These are phyloP conservation scores for Oryza glaberrima DNA, from an alignment of 176 grass and related monocot genomes.

Conservation along the genomic window DNA sequence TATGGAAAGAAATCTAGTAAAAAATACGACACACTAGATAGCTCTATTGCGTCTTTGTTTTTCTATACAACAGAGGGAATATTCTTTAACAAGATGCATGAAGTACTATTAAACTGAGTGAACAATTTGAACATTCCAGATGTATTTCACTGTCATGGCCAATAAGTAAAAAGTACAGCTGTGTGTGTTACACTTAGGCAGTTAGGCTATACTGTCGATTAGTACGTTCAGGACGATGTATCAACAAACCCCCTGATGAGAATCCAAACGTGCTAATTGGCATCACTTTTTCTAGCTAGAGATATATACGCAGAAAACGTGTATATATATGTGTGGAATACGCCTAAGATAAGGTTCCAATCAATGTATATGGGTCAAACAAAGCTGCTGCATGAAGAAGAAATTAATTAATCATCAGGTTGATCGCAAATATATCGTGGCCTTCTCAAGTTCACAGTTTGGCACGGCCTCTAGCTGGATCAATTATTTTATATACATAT, in stretches of 20 bases:
- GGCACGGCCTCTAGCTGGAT: not conserved
- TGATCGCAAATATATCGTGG: not conserved
- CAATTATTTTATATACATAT: not conserved
- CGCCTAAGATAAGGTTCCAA: not conserved
- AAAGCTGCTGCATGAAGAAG: conserved; percentile 20
- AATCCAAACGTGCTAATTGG: not conserved
- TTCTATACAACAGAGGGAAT: too few species aligned
- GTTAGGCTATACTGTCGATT: too few species aligned
- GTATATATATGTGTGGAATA: not conserved
- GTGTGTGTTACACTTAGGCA: too few species aligned
- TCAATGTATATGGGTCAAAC: conserved; percentile 15
- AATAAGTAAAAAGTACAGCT: too few species aligned
- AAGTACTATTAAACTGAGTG: too few species aligned
- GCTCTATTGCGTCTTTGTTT: too few species aligned
- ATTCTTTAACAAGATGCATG: too few species aligned
- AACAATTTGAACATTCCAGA: too few species aligned
- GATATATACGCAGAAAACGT: not conserved
- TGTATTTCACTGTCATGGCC: too few species aligned
- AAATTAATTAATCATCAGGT: not conserved
- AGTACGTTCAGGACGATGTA: not conserved
- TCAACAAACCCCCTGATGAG: not conserved
- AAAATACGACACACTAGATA: too few species aligned
- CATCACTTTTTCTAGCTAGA: not conserved
- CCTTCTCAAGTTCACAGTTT: conserved; percentile 19
- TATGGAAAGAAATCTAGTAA: too few species aligned